Conservation (phyloP, 2,329 filamentous ascomycete species). For the Trichoderma breve region DNA sequence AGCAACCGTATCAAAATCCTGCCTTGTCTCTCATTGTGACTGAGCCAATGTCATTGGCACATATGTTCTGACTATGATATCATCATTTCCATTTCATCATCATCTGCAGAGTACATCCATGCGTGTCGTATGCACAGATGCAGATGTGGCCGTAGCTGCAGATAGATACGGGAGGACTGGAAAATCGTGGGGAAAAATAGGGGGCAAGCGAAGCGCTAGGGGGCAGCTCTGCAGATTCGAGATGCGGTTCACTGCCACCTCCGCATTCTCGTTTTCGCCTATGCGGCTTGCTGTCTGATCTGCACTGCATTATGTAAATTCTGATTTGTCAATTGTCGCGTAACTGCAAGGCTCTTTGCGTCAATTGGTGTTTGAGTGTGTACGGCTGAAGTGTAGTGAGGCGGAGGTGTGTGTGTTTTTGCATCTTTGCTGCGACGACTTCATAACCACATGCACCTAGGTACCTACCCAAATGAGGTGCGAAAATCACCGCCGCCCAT, state of each 20-base stretch:
- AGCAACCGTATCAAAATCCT: not conserved
- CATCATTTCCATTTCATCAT: constrained; percentile 18
- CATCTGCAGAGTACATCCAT: not conserved
- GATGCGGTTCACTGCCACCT: constrained; percentile 13
- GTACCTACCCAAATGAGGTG: too few relatives aligned
- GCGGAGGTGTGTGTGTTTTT: not conserved
- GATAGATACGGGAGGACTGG: not conserved
- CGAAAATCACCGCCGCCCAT: too few relatives aligned
- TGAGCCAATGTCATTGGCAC: not conserved
- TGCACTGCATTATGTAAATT: not conserved
- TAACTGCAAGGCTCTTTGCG: not conserved
- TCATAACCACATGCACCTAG: too few relatives aligned
- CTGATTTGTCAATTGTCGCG: not conserved
- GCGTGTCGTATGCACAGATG: not conserved
- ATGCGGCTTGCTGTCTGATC: not conserved
- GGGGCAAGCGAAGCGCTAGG: not conserved
- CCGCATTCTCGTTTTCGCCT: constrained; percentile 1
- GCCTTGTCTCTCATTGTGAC: too few relatives aligned
- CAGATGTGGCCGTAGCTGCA: not conserved
- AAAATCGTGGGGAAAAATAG: constrained; percentile 7
- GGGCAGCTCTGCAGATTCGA: not conserved
- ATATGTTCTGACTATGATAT: not conserved
- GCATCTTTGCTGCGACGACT: too few relatives aligned
- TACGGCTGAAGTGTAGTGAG: not conserved
- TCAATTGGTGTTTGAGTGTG: not conserved